Evolutionary conservation across 2,329 filamentous ascomycete genomes (phyloP), one percentile per base, ranked within the genome.

Genomic region (Penicillium carneum): DNA sequence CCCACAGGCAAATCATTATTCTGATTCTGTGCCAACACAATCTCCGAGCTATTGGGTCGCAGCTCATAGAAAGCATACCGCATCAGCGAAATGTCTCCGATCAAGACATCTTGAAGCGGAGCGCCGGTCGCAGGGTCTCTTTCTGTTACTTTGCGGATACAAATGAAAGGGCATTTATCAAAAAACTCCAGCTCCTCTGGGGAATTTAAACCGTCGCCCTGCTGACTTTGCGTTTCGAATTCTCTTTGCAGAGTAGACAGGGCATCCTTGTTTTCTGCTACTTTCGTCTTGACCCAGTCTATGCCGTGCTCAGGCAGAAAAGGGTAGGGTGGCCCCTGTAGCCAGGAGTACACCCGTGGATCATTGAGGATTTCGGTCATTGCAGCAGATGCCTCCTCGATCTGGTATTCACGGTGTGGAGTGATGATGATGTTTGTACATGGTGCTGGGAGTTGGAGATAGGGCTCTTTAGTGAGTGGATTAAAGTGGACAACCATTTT

Each of bases 11-110:
- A 56, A 9, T 39, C 60, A 2, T 64, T 59, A 49, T 76, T 74
- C 6, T 47, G 34, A 8, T 49, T 43, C 38, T 61, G 61, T 6
- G 67, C 64, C 31, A 58, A 51, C 26, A 49, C 38, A 38, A 58
- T 58, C 41, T 73, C 63, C n/a, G 63, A 51, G 14, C 63, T 66
- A 16, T 49, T 57, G 34, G 54, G 46, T 7, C 34, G 55, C 18
- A 71, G 45, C 14, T 74, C 69, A 36, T 71, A 69, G 58, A 74
- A 75, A 1, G 45, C 20, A 47, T 72, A 70, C 12, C 72, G 69
- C 9, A 9, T 14, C 2, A 74, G 14, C 2, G 39, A 20, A 3
- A 75, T 62, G 10, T 71, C 66, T 12, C 74, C 74, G 9, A 75
- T 68, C 31, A 69, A 57, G 47, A 45, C n/a, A 56, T 68, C 64